These are phyloP conservation scores for Guadua angustifolia DNA, from an alignment of 176 grass and related monocot species.

Conservation along the genomic window DNA sequence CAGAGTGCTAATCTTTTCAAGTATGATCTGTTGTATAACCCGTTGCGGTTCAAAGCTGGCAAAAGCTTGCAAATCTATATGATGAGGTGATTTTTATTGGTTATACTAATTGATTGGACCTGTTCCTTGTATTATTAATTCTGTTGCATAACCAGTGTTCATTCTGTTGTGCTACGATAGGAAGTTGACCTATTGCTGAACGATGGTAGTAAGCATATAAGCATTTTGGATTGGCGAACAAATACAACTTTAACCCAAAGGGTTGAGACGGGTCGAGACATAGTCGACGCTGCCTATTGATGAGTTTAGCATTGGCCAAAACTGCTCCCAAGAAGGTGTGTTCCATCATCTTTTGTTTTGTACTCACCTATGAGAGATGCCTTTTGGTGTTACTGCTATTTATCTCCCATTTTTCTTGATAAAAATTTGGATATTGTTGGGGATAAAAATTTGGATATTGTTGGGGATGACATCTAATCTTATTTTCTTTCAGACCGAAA, in stretches of 20 bases:
- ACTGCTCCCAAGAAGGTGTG: slow-evolving; percentile 63
- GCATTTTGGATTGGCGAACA: slow-evolving; percentile 86
- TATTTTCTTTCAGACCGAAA: slow-evolving; percentile 67
- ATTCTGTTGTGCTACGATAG: slow-evolving; percentile 46
- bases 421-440: too few relatives aligned
- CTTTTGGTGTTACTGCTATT: slow-evolving; percentile 16
- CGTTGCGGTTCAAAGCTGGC: slow-evolving; percentile 88
- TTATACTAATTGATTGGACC: slow-evolving; percentile 39
- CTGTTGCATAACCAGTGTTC: slow-evolving; percentile 35
- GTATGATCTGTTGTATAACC: slow-evolving; percentile 95
- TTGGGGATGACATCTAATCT: slow-evolving; percentile 19
- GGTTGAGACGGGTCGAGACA: slow-evolving; percentile 85
- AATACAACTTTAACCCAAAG: slow-evolving; percentile 76
- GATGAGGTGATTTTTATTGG: slow-evolving; percentile 74
- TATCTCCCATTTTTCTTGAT: slow-evolving; percentile 23
- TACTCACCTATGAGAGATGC: slow-evolving; percentile 14
- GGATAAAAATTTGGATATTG: slow-evolving; percentile 7
- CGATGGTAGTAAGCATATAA: slow-evolving; percentile 98
- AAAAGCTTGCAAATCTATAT: slow-evolving; percentile 92
- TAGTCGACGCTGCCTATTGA: slow-evolving; percentile 82
- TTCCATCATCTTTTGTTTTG: slow-evolving; percentile 6
- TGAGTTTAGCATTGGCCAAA: slow-evolving; percentile 74
- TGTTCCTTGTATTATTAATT: slow-evolving; percentile 40
- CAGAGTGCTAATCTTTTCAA: slow-evolving; percentile 96
- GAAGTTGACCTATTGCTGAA: slow-evolving; percentile 96